Conservation (phyloP, 495 filamentous ascomycete species). For the Neurospora sp. region DNA sequence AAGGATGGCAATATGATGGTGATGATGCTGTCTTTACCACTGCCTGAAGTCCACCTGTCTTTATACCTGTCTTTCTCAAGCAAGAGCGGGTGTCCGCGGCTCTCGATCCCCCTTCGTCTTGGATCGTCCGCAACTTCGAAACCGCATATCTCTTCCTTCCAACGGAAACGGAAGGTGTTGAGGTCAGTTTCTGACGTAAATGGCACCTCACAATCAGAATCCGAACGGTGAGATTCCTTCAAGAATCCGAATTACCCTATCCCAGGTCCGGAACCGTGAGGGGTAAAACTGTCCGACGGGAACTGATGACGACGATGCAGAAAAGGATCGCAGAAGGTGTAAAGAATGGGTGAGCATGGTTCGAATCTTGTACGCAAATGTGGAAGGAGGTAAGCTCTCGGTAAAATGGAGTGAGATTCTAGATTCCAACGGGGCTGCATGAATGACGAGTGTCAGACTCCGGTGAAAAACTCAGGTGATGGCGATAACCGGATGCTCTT, state of each 20-base stretch:
- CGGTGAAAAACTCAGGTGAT: not conserved
- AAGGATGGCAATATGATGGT: not conserved
- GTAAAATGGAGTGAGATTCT: not conserved
- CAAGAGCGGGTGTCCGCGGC: not conserved
- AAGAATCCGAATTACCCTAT: not conserved
- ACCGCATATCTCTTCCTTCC: too few species aligned
- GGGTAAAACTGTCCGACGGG: not conserved
- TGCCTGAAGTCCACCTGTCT: not conserved
- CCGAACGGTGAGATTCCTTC: not conserved
- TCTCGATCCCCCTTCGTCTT: not conserved
- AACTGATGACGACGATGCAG: not conserved
- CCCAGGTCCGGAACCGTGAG: not conserved
- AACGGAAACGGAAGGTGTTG: not conserved
- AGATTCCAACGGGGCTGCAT: not conserved
- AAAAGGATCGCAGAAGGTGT: not conserved
- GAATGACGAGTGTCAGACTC: not conserved
- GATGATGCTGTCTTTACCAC: not conserved
- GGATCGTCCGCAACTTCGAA: too few species aligned
- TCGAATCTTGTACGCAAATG: not conserved
- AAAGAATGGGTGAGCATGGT: not conserved
- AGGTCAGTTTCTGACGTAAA: not conserved
- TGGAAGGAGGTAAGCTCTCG: not conserved
- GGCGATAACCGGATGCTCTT: not conserved
- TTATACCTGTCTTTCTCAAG: not conserved
- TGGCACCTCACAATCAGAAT: not conserved